Conservation (phyloP, 2,329 filamentous ascomycete species). For the Penicillium sp. region DNA sequence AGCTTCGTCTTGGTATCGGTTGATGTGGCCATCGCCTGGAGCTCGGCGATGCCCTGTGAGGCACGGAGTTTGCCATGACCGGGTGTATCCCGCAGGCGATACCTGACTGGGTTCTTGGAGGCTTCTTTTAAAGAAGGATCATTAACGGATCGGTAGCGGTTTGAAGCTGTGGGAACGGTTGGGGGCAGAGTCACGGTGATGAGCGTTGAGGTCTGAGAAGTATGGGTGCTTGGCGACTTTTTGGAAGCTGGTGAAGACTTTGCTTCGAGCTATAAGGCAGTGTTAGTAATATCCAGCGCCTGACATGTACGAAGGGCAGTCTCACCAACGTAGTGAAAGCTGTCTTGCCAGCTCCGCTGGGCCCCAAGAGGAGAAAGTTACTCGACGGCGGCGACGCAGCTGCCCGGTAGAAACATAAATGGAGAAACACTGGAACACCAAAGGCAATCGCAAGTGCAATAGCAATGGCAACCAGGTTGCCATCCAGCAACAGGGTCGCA, state of each 20-base stretch:
- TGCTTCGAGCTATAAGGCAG: constrained; percentile 43
- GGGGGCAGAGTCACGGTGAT: constrained; percentile 60
- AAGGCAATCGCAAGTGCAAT: constrained; percentile 72
- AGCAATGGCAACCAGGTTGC: constrained; percentile 54
- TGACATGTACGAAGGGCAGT: background rate
- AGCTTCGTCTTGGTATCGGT: constrained; percentile 49
- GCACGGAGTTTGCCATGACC: constrained; percentile 92
- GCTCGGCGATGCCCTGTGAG: constrained; percentile 50
- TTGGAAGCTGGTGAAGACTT: constrained; percentile 45
- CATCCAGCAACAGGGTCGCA: constrained; percentile 47
- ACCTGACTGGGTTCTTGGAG: constrained; percentile 39
- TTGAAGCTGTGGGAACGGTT: constrained; percentile 55
- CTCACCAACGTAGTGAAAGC: constrained; percentile 75
- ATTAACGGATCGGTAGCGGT: constrained; percentile 66
- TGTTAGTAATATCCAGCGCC: background rate
- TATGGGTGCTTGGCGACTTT: constrained; percentile 55
- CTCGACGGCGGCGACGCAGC: constrained; percentile 64
- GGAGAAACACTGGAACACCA: constrained; percentile 73
- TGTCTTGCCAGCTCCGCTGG: constrained; percentile 84
- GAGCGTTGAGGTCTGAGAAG: constrained; percentile 62
- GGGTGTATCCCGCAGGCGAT: constrained; percentile 70
- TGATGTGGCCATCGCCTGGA: constrained; percentile 34
- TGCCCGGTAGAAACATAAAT: constrained; percentile 70
- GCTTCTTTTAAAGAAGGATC: constrained; percentile 65
- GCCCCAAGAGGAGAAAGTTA: constrained; percentile 79